These are phyloP conservation scores for Sistotremastrum suecicum DNA, from an alignment of 768 basidiomycete genomes.

Conservation along the genomic window DNA sequence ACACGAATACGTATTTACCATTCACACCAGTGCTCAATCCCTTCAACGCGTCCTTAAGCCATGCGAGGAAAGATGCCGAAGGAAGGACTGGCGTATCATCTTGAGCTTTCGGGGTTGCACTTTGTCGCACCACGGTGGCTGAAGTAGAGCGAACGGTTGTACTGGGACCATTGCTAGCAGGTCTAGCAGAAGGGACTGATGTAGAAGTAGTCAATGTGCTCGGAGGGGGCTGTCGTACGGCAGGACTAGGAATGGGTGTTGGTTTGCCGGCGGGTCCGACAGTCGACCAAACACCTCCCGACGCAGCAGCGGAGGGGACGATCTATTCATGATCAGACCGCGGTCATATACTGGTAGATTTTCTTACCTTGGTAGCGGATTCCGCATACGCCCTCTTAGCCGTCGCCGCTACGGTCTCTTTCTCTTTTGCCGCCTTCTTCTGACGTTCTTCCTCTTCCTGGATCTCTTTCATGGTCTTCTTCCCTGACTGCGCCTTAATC, in stretches of 20 bases:
- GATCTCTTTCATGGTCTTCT: constrained; percentile 98
- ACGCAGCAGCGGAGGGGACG: constrained; percentile 13
- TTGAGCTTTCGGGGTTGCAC: constrained; percentile 15
- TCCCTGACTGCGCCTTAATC: constrained; percentile 36
- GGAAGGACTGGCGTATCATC: constrained; percentile 59
- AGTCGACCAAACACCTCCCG: constrained; percentile 65
- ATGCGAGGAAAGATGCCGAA: constrained; percentile 83
- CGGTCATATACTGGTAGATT: constrained; percentile 1
- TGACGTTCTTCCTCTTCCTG: constrained; percentile 92
- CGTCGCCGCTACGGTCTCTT: constrained; percentile 34
- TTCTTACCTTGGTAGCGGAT: constrained; percentile 52
- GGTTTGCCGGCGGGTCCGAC: constrained; percentile 69
- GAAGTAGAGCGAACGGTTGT: constrained; percentile 14
- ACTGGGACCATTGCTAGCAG: constrained; percentile 15
- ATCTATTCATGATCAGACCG: constrained; percentile 5
- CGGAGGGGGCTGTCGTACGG: constrained; percentile 15
- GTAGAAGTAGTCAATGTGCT: too few relatives aligned
- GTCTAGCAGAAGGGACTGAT: constrained; percentile 18
- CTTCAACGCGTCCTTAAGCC: constrained; percentile 78
- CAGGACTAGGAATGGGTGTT: constrained; percentile 18
- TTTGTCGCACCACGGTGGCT: constrained; percentile 19
- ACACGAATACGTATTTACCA: constrained; percentile 27
- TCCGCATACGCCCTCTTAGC: constrained; percentile 69
- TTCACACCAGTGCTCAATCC: constrained; percentile 58
- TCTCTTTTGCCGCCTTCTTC: constrained; percentile 57